Conservation (phyloP, 441 rosid genomes). For the Bocquillonia castaneifolia region DNA sequence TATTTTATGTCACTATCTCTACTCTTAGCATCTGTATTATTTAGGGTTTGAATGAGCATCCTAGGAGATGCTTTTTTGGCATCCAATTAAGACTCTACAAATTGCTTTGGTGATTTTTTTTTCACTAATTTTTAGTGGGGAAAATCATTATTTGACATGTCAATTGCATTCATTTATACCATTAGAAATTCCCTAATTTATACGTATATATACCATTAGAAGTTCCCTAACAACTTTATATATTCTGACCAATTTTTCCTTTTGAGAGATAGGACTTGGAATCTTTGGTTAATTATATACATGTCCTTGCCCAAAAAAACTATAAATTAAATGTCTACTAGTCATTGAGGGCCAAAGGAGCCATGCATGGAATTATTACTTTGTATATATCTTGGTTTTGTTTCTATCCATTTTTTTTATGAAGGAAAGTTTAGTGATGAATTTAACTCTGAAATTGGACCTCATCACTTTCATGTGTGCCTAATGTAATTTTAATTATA, state of each 20-base stretch:
- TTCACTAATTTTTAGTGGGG: constrained; percentile 13
- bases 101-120: constrained; percentile 4
- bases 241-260: constrained; percentile 1
- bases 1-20: constrained; percentile 11
- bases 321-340: not conserved
- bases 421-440: too few species aligned
- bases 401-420: too few species aligned
- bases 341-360: too few species aligned
- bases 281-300: not conserved
- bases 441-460: too few species aligned
- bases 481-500: too few species aligned
- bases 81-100: constrained; percentile 21
- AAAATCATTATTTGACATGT: constrained; percentile 22
- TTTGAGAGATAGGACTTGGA: constrained; percentile 14
- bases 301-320: not conserved
- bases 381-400: too few species aligned
- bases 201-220: constrained; percentile 11
- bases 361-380: too few species aligned
- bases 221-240: constrained; percentile 6
- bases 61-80: constrained; percentile 18
- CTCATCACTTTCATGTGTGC: too few species aligned
- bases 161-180: constrained; percentile 7
- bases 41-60: constrained; percentile 22
- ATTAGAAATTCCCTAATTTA: constrained; percentile 16
- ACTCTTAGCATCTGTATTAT: constrained; percentile 9